Evolutionary conservation across 1,284 basidiomycete genomes (phyloP), one percentile per base, ranked within the genome.

Genomic region (Papiliotrema fonsecae): DNA sequence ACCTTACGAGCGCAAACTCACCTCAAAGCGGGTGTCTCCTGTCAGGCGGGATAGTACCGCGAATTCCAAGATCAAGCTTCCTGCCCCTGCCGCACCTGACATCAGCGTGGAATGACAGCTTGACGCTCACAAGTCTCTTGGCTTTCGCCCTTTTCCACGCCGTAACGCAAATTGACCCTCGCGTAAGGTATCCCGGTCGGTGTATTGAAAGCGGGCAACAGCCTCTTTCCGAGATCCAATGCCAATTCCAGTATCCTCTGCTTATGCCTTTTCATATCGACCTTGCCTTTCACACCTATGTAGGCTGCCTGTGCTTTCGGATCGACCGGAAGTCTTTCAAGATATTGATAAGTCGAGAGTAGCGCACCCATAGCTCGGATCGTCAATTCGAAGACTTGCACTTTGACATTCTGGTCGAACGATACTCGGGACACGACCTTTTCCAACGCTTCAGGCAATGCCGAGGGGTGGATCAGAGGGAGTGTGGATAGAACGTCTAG

Each of bases 1-100:
- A 36, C 6, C 5, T 45, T 3, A 5, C 2, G 26, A 28, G 27
- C 16, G 14, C 24, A 19, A 4, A 7, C 81, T 83, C 63, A 85
- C 85, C 74, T 97, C 92, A 63, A 89, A 97, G 14, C 83, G 80
- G 28, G 83, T 79, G 62, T 94, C 89, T 9, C 87, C 87, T 16
- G 90, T 92, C 30, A 97, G 77, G 25, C 91, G 82, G 60, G 87
- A 89, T 19, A 97, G 75, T 6, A 88, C 85, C n/a, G 84, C 87
- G 67, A 96, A 96, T 69, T 97, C 92, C 22, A 97, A 76, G 38
- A 96, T 83, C 41, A 97, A 76, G 38, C 89, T 91, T 5, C 90
- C 90, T 21, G 91, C 93, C 34, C 90, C 92, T 38, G 92, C 90
- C 32, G 88, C 85, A 69, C 88, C 88, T 88, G 86, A 86, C 62